Percentiles rank a stretch among this genome's conserved stretches.
Conservation (phyloP, 169 alveolate genomes). For the Cyclospora cayetanensis region DNA sequence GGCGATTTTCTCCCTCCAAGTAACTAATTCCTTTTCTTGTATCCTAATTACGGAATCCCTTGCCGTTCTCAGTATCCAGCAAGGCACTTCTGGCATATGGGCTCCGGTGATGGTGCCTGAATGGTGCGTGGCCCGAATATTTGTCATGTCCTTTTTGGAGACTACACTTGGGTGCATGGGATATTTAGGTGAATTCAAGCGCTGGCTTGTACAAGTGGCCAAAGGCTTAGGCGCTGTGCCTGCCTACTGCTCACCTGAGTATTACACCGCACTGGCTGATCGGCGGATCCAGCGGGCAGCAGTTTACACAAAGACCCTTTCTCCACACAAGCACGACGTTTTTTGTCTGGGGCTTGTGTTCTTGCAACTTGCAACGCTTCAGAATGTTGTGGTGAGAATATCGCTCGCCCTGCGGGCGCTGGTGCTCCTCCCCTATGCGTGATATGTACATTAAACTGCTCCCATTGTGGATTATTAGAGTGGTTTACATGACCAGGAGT, state of each 20-base stretch:
- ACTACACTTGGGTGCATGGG: no score
- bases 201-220: constrained; percentile 70
- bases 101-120: no score
- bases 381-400: constrained; percentile 72
- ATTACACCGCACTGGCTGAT: constrained; percentile 35
- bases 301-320: constrained; percentile 42
- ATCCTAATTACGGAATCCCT: no score
- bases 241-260: constrained; percentile 66
- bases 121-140: no score
- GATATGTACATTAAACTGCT: no score
- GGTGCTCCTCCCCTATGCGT: no score
- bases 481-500: no score
- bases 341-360: constrained; percentile 68
- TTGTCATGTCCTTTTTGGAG: no score
- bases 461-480: no score
- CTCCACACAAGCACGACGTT: constrained; percentile 69
- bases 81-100: no score
- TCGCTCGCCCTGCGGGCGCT: no score
- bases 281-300: constrained; percentile 59
- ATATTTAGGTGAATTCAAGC: constrained; percentile 65
- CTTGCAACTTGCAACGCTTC: constrained; percentile 62
- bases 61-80: no score
- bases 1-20: constrained; percentile 70
- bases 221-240: constrained; percentile 59
- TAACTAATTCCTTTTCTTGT: background rate